These are phyloP conservation scores for Fusarium coffeatum DNA, from an alignment of 2,329 filamentous ascomycete species.

Conservation along the genomic window DNA sequence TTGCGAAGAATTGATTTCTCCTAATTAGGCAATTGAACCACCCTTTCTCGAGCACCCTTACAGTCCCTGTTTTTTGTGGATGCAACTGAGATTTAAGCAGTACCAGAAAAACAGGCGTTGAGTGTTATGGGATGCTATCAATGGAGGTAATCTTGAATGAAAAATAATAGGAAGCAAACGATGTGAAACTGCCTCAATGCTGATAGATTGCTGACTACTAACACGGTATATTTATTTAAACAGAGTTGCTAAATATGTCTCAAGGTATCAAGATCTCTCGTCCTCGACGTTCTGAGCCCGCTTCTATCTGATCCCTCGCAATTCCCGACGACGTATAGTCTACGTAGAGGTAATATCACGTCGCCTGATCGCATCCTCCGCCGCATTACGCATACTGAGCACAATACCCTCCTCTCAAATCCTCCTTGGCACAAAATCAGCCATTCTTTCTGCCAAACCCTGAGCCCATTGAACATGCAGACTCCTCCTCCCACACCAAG, in stretches of 20 bases:
- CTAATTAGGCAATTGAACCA: background rate
- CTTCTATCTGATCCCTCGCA: background rate
- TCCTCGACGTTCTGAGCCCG: too few species aligned
- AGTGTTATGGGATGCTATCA: too few species aligned
- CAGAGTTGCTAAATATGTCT: too few species aligned
- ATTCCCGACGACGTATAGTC: background rate
- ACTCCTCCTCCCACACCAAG: background rate
- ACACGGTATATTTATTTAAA: too few species aligned
- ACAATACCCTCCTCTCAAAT: background rate
- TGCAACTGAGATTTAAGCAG: too few species aligned
- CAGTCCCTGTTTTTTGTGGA: accelerated
- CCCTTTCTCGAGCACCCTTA: background rate
- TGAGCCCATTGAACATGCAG: background rate
- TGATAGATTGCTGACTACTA: too few species aligned
- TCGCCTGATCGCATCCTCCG: background rate
- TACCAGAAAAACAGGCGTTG: too few species aligned
- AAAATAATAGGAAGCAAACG: too few species aligned
- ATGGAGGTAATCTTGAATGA: too few species aligned
- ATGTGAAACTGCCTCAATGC: too few species aligned
- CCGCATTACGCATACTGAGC: background rate
- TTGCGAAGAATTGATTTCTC: too few species aligned
- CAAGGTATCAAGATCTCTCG: too few species aligned
- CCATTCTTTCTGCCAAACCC: background rate
- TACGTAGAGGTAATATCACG: background rate
- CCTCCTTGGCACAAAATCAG: background rate